Conservation (phyloP, 2,329 filamentous ascomycete genomes). For the Scedosporium apiospermum region DNA sequence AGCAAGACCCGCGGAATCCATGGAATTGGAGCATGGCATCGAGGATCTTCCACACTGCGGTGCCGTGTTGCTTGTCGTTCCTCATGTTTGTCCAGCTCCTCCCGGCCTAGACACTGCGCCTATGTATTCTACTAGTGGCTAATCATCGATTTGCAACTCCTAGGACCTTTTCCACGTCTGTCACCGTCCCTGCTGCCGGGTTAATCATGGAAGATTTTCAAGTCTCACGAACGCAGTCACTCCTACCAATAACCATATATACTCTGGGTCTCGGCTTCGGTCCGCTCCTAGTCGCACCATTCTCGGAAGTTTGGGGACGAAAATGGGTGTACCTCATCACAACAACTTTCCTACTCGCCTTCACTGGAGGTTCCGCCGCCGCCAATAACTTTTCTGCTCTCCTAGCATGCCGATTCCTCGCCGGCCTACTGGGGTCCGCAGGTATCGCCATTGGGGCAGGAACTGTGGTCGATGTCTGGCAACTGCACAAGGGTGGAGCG, state of each 20-base stretch:
- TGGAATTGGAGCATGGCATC: not conserved
- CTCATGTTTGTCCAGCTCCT: not conserved
- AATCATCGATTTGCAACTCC: too few species aligned
- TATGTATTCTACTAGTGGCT: too few species aligned
- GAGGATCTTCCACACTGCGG: not conserved
- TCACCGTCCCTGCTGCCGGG: conserved; percentile 8
- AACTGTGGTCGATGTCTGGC: conserved; percentile 53
- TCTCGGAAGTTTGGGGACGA: conserved; percentile 58
- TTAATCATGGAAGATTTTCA: conserved; percentile 9
- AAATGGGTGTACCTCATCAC: conserved; percentile 61
- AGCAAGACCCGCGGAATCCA: not conserved
- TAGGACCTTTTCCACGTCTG: conserved; percentile 10
- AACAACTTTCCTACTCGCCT: conserved; percentile 56
- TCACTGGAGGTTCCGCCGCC: conserved; percentile 53
- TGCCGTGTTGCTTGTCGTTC: not conserved
- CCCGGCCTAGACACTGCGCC: too few species aligned
- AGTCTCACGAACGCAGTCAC: conserved; percentile 9
- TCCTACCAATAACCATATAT: conserved; percentile 48
- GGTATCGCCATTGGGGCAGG: conserved; percentile 69
- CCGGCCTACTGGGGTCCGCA: conserved; percentile 60
- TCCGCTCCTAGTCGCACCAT: conserved; percentile 68
- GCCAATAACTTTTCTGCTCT: conserved; percentile 58
- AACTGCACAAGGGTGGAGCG: conserved; percentile 55
- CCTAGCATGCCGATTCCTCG: conserved; percentile 58
- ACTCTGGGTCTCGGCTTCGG: conserved; percentile 68